Percentiles rank a stretch among this genome's conserved stretches.
phyloP scores from a whole-genome alignment of 306 rosid species.

The Cyclanthera cordifolia region DNA sequence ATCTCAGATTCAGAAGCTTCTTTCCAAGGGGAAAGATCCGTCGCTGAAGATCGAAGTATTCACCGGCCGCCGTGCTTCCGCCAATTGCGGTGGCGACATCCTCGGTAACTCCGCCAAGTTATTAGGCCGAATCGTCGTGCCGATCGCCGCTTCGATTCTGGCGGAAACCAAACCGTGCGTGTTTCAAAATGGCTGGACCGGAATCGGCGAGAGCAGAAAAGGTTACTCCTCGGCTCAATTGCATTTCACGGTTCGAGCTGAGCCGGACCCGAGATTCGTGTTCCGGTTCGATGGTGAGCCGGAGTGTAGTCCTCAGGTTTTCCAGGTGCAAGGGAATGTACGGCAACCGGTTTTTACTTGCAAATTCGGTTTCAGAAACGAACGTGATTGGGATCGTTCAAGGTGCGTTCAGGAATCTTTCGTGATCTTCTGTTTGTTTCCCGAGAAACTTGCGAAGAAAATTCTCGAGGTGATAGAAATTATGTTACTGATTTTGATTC shows the following conservation, averaged over 20 bases:
- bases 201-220: conserved; percentile 16
- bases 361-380: conserved; percentile 56
- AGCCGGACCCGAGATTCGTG: conserved; percentile 63
- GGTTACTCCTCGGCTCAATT: conserved; percentile 36
- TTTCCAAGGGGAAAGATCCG: conserved; percentile 19
- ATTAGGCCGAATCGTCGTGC: conserved; percentile 36
- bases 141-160: conserved; percentile 25
- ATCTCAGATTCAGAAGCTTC: conserved; percentile 29
- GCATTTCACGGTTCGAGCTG: conserved; percentile 55
- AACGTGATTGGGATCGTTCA: conserved; percentile 42
- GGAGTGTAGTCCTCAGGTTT: conserved; percentile 64
- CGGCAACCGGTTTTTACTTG: conserved; percentile 65
- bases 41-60: conserved; percentile 32
- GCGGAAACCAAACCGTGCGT: conserved; percentile 31
- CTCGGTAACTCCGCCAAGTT: conserved; percentile 24
- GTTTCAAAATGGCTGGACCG: conserved; percentile 56
- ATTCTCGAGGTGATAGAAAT: no score
- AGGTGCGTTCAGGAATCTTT: conserved; percentile 12
- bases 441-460: conserved; percentile 2
- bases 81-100: conserved; percentile 20
- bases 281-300: conserved; percentile 74
- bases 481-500: not conserved
- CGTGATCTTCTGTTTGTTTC: not conserved
- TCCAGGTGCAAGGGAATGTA: conserved; percentile 57
- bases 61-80: conserved; percentile 22